Percentiles rank a stretch among this genome's conserved stretches.
phyloP scores from a whole-genome alignment of 495 filamentous ascomycete genomes.

The Parmelia sp. region DNA sequence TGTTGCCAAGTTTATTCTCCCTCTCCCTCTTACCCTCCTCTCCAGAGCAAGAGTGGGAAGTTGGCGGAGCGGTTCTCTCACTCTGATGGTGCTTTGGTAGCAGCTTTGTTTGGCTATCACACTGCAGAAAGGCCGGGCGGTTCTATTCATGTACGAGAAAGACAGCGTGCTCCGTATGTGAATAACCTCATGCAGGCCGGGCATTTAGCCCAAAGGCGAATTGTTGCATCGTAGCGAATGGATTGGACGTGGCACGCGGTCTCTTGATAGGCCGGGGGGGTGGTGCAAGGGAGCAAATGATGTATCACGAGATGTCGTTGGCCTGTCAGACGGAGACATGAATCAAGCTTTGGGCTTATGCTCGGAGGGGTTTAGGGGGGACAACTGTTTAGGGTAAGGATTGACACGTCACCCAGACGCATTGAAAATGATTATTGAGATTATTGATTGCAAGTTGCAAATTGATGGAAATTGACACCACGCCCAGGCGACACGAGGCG shows the following conservation, averaged over 20 bases:
- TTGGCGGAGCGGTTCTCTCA: background rate
- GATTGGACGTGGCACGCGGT: background rate
- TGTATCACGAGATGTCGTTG: background rate
- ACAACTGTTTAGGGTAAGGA: slow-evolving; percentile 10
- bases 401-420: slow-evolving; percentile 22
- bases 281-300: background rate
- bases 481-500: too few species aligned
- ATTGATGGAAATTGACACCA: too few species aligned
- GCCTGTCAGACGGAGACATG: background rate
- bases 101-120: background rate
- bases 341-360: background rate
- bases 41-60: background rate
- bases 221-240: background rate
- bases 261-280: background rate
- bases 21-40: background rate
- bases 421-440: background rate
- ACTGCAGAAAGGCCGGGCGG: background rate
- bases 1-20: background rate
- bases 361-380: background rate
- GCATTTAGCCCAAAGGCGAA: background rate
- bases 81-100: background rate
- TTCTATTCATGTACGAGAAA: background rate
- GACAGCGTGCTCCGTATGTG: background rate
- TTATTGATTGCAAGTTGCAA: too few species aligned
- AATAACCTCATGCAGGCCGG: background rate